Evolutionary conservation across 1,139 yeast species (phyloP).

Genomic region (Yamadazyma epiphylla): DNA sequence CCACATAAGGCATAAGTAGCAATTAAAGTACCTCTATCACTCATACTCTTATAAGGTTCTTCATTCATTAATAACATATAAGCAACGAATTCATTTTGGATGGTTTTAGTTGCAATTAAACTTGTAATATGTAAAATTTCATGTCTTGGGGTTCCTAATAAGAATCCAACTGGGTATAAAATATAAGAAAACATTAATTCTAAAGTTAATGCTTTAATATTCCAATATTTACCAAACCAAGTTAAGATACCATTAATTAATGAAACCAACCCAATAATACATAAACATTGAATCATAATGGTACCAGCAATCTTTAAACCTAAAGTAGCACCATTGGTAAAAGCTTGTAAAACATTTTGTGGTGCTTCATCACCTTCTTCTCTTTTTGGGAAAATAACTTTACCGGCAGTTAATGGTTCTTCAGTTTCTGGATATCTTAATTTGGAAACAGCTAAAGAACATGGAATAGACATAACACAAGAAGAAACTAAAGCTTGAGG

Average conservation of each 20-base stretch:
- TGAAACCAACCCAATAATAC: constrained; percentile 62
- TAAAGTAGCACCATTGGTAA: constrained; percentile 58
- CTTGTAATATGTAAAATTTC: constrained; percentile 51
- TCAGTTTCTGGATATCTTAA: constrained; percentile 62
- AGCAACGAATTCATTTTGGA: constrained; percentile 65
- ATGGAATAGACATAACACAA: constrained; percentile 72
- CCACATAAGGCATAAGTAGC: constrained; percentile 68
- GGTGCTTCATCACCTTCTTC: constrained; percentile 41
- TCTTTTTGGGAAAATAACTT: constrained; percentile 42
- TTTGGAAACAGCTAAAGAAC: constrained; percentile 61
- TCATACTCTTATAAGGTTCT: constrained; percentile 46
- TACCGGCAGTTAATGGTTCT: constrained; percentile 50
- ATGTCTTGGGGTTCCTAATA: constrained; percentile 57
- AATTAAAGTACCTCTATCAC: constrained; percentile 52
- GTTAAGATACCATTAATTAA: constrained; percentile 55
- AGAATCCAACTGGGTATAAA: constrained; percentile 59
- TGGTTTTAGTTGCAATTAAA: constrained; percentile 56
- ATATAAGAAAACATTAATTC: constrained; percentile 58
- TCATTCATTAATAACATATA: constrained; percentile 40
- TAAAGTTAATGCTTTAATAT: constrained; percentile 47
- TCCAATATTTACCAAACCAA: constrained; percentile 68
- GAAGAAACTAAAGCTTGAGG: constrained; percentile 64
- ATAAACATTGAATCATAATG: constrained; percentile 57
- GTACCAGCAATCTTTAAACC: constrained; percentile 60
- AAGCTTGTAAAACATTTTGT: constrained; percentile 60